Base-by-base conservation (phyloP, 108 stramenopile species). In the Pseudonitzschia multistriata region DNA sequence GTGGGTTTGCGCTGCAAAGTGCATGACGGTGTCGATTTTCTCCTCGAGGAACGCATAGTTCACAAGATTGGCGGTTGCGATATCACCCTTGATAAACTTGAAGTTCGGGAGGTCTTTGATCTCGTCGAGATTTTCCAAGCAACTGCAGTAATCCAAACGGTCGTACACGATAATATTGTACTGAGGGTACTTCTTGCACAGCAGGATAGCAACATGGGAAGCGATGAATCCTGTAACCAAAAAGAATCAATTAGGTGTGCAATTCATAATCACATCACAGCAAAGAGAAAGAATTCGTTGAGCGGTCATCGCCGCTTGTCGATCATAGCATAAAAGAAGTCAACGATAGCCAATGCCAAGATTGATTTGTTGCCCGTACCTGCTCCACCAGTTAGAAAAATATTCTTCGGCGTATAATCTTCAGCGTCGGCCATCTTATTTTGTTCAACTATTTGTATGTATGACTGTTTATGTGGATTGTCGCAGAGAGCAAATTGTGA, bases 1-100 rank as follows among this genome's bases (percentile, higher is more conserved):
- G 78, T 91, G 91, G 5, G 98, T 99, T 80, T 99, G 98, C 13
- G 99, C 99, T 4, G 99, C 98, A 74, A 99, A 98, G 83, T 99
- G 99, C 80, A 99, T 85, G 71, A 98, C 91, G 53, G 97, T 98
- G 66, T 99, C 99, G 65, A 99, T 96, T 57, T 96, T 76, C 56
- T 98, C 92, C 49, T 93, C 91, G 54, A 74, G 76, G 65, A 99
- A 72, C 39, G 98, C 96, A 73, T 96, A 97, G 57, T 71, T 88
- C 28, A 98, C 97, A 33, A 99, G 85, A 73, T 99, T 97, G 22
- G 94, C 83, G 8, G 92, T 92, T 67, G 80, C 73, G 73, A 99
- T 98, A 74, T 97, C 94, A 28, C 99, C 99, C 82, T 97, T 97
- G 70, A 97, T 92, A 78, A 97, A 98, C 83, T 96, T 97, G 84